Percentiles rank a stretch among this genome's conserved stretches.
These are phyloP conservation scores for Tulasnella sp. DNA, from an alignment of 768 basidiomycete genomes.

Conservation along the genomic window DNA sequence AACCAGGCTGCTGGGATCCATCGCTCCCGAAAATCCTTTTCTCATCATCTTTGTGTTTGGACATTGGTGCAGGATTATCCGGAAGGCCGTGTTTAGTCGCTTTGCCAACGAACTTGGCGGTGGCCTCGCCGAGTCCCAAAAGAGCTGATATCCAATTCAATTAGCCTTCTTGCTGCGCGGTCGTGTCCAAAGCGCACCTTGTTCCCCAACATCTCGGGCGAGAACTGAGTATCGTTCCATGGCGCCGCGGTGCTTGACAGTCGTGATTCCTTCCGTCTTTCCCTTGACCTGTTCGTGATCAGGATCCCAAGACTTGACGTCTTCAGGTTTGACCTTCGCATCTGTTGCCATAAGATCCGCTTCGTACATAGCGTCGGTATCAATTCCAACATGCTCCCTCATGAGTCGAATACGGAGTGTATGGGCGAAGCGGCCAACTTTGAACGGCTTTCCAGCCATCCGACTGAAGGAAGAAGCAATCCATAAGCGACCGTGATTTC, in stretches of 20 bases:
- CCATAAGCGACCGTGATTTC: not conserved
- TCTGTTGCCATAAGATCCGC: slow-evolving; percentile 56
- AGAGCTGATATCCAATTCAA: not conserved
- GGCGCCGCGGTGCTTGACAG: slow-evolving; percentile 14
- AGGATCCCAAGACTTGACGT: slow-evolving; percentile 64
- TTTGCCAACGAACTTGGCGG: slow-evolving; percentile 33
- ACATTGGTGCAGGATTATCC: slow-evolving; percentile 36
- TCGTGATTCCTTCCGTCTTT: slow-evolving; percentile 26
- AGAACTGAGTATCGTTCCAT: not conserved
- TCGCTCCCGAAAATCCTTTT: slow-evolving; percentile 47
- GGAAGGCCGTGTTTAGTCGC: slow-evolving; percentile 40
- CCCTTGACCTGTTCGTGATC: slow-evolving; percentile 48
- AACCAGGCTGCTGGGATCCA: slow-evolving; percentile 46
- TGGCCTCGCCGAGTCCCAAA: slow-evolving; percentile 36
- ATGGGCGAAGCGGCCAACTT: slow-evolving; percentile 96
- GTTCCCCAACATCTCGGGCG: slow-evolving; percentile 35
- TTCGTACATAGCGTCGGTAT: slow-evolving; percentile 81
- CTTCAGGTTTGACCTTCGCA: slow-evolving; percentile 43
- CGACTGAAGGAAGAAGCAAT: slow-evolving; percentile 40
- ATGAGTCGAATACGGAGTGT: slow-evolving; percentile 87
- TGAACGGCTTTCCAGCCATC: slow-evolving; percentile 91
- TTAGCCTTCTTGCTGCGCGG: not conserved
- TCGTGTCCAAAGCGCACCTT: slow-evolving; percentile 41
- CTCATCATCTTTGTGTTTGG: slow-evolving; percentile 41
- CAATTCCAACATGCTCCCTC: slow-evolving; percentile 92